Conservation (phyloP, 345 rosid genomes). For the Passiflora organensis region DNA sequence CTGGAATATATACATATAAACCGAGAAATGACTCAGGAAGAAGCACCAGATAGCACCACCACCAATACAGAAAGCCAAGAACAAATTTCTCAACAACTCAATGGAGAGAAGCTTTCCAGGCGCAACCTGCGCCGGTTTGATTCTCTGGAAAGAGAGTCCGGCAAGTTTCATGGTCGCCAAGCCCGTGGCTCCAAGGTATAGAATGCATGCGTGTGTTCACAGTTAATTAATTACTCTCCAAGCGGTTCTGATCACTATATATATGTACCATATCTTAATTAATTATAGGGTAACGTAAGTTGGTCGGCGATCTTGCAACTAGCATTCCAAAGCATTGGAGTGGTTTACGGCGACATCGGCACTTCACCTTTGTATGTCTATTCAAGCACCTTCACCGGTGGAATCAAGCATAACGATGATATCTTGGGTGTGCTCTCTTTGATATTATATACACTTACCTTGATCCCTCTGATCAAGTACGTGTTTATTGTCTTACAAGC, state of each 20-base stretch:
- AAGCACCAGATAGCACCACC: not conserved
- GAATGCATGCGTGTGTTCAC: not conserved
- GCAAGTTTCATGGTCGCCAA: conserved; percentile 11
- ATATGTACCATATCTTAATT: no score
- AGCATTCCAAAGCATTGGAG: conserved; percentile 60
- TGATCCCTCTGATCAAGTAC: conserved; percentile 50
- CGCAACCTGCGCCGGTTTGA: conserved; percentile 33
- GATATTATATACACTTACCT: conserved; percentile 47
- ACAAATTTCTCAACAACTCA: conserved; percentile 11
- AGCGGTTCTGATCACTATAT: no score
- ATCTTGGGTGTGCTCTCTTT: conserved; percentile 50
- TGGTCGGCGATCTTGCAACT: conserved; percentile 39
- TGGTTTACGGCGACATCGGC: conserved; percentile 59
- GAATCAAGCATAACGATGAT: conserved; percentile 41
- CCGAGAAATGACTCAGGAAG: conserved; percentile 15
- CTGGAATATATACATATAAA: no score
- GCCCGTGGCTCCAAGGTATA: conserved; percentile 29
- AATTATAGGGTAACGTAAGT: conserved; percentile 3
- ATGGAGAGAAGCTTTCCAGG: conserved; percentile 15
- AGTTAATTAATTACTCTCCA: no score
- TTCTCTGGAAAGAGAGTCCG: conserved; percentile 44
- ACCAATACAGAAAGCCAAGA: not conserved
- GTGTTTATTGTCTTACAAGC: conserved; percentile 50
- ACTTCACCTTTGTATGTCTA: conserved; percentile 59
- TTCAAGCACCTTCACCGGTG: conserved; percentile 29